Conservation (phyloP, 2,329 filamentous ascomycete species). For the Whalleya microplaca region DNA sequence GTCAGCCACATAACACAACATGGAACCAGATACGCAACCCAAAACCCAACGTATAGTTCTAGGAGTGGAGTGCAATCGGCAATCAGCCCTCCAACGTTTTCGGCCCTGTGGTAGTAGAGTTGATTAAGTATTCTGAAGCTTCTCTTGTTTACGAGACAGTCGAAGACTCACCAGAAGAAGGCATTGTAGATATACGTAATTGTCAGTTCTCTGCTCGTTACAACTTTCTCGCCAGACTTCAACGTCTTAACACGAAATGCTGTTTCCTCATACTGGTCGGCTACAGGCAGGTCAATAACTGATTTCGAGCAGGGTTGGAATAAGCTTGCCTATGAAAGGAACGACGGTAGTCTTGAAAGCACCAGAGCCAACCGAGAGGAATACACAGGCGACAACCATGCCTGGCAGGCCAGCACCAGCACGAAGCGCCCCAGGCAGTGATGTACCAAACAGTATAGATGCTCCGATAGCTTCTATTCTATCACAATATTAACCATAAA, state of each 20-base stretch:
- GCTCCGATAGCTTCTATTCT: constrained; percentile 13
- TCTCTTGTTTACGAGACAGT: neutral
- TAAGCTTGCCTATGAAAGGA: constrained; percentile 15
- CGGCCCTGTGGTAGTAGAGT: constrained; percentile 1
- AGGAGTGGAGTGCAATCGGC: constrained; percentile 9
- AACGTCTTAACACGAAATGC: neutral
- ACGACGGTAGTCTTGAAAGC: constrained; percentile 10
- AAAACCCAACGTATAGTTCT: constrained; percentile 20
- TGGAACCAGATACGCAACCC: constrained; percentile 15
- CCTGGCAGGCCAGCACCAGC: constrained; percentile 5
- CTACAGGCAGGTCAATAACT: neutral
- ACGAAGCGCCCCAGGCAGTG: constrained; percentile 5
- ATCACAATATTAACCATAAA: neutral
- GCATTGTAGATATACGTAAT: constrained; percentile 19
- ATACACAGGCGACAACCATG: constrained; percentile 2
- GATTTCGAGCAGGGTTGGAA: neutral
- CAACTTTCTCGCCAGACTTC: constrained; percentile 14
- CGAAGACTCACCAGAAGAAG: constrained; percentile 15
- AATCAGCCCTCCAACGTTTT: constrained; percentile 7
- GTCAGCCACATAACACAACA: constrained; percentile 15
- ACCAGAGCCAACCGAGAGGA: constrained; percentile 13
- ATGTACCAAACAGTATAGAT: constrained; percentile 16
- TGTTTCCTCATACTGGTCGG: constrained; percentile 13
- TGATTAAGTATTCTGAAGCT: neutral
- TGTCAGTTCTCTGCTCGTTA: constrained; percentile 6